phyloP scores from a whole-genome alignment of 345 rosid species.

The Hibiscus mutabilis region DNA sequence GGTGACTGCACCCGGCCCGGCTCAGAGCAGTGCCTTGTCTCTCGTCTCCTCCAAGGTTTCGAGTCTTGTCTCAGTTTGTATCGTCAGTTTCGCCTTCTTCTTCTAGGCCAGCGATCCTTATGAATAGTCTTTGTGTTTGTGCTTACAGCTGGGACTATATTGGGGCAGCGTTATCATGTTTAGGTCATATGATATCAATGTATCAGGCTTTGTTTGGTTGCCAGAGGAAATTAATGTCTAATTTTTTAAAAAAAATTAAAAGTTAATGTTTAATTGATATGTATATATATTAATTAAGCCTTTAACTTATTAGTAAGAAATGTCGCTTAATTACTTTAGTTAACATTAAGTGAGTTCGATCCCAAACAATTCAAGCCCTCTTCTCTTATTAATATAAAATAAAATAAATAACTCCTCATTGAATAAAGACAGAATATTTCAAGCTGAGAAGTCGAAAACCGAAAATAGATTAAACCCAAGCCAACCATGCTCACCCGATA shows the following conservation, averaged over 20 bases:
- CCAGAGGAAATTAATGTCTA: background rate
- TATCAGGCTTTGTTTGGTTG: background rate
- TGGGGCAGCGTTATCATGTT: background rate
- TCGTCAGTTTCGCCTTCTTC: constrained; percentile 1
- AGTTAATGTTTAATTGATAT: background rate
- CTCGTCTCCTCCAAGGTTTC: background rate
- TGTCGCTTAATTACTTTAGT: too few species aligned
- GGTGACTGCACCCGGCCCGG: constrained; percentile 6
- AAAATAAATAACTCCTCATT: too few species aligned
- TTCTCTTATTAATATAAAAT: too few species aligned
- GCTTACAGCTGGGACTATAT: background rate
- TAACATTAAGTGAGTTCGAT: too few species aligned
- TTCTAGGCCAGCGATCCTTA: background rate
- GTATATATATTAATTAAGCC: too few species aligned
- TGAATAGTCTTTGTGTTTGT: background rate
- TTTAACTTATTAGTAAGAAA: too few species aligned
- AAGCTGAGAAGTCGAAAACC: too few species aligned
- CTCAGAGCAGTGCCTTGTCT: constrained; percentile 1
- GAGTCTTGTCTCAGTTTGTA: background rate
- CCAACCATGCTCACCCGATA: too few species aligned
- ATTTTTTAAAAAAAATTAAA: too few species aligned
- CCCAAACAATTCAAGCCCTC: too few species aligned
- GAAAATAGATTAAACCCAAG: too few species aligned
- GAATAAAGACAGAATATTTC: too few species aligned
- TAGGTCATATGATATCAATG: background rate